A percentile compares a stretch with the other conserved stretches of the same genome.
phyloP scores from a whole-genome alignment of 495 filamentous ascomycete genomes.

The Choiromyces venosus region DNA sequence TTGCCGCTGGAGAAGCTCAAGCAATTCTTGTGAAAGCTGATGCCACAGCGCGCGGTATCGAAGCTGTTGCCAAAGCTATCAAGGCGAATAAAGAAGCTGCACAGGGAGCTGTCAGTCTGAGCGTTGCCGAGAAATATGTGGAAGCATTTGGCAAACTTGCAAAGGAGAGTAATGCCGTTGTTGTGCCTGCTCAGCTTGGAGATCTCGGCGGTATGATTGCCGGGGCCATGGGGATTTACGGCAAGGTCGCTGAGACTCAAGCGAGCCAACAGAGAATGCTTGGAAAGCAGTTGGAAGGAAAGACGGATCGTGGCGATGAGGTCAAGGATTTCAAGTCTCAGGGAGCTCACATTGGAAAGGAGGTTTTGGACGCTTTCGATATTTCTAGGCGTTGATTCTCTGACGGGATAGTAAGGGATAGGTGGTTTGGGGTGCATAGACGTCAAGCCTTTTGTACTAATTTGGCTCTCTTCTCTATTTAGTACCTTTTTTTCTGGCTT shows the following conservation, averaged over 20 bases:
- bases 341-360: not conserved
- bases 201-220: slow-evolving; percentile 97
- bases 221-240: slow-evolving; percentile 89
- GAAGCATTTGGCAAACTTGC: slow-evolving; percentile 89
- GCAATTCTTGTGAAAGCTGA: slow-evolving; percentile 79
- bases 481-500: too few relatives aligned
- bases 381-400: not conserved
- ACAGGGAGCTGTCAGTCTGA: slow-evolving; percentile 74
- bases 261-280: slow-evolving; percentile 45
- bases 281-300: not conserved
- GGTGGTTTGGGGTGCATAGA: not conserved
- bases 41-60: slow-evolving; percentile 83
- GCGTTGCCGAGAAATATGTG: slow-evolving; percentile 95
- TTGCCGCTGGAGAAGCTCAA: slow-evolving; percentile 82
- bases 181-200: slow-evolving; percentile 96
- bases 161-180: slow-evolving; percentile 86
- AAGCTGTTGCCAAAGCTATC: slow-evolving; percentile 72
- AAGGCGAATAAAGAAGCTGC: slow-evolving; percentile 63
- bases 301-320: not conserved
- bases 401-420: not conserved
- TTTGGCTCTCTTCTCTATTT: not conserved
- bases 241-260: slow-evolving; percentile 85
- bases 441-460: not conserved
- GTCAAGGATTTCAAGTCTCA: not conserved
- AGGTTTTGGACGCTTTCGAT: not conserved